A percentile compares a stretch with the other conserved stretches of the same genome.
phyloP scores from a whole-genome alignment of 805 yeast genomes.

The Cyberlindnera sargentensis region DNA sequence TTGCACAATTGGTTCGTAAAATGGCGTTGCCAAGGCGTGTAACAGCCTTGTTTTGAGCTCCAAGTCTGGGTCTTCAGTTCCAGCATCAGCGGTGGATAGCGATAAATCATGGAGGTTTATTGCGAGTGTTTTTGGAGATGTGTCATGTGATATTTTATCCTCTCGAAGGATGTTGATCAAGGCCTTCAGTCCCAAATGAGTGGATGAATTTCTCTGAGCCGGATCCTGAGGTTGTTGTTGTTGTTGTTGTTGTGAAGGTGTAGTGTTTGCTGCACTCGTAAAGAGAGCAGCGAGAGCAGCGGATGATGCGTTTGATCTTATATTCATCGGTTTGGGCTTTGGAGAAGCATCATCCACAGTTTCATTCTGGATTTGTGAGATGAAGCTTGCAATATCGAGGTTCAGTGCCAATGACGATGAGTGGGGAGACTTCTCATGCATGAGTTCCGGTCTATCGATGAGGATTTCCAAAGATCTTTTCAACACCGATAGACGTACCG shows the following conservation, averaged over 20 bases:
- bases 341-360: not conserved
- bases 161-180: constrained; percentile 42
- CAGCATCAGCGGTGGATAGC: constrained; percentile 29
- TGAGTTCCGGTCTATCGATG: constrained; percentile 28
- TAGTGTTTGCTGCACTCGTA: constrained; percentile 4
- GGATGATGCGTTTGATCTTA: constrained; percentile 33
- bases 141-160: constrained; percentile 21
- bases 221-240: not conserved
- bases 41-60: constrained; percentile 36
- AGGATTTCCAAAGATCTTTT: constrained; percentile 72
- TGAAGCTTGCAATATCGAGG: constrained; percentile 22
- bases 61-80: constrained; percentile 13
- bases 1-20: constrained; percentile 28
- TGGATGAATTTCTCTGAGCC: not conserved
- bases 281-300: constrained; percentile 33
- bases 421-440: constrained; percentile 2
- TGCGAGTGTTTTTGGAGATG: constrained; percentile 33
- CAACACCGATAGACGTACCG: constrained; percentile 65
- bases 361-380: constrained; percentile 18
- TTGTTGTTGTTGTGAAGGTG: not conserved
- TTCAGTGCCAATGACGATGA: constrained; percentile 10
- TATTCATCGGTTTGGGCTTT: constrained; percentile 15
- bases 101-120: constrained; percentile 53
- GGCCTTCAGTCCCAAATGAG: constrained; percentile 30
- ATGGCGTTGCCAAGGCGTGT: constrained; percentile 64